These are phyloP conservation scores for Sparassis latifolia DNA, from an alignment of 1,284 basidiomycete genomes.

Conservation along the genomic window DNA sequence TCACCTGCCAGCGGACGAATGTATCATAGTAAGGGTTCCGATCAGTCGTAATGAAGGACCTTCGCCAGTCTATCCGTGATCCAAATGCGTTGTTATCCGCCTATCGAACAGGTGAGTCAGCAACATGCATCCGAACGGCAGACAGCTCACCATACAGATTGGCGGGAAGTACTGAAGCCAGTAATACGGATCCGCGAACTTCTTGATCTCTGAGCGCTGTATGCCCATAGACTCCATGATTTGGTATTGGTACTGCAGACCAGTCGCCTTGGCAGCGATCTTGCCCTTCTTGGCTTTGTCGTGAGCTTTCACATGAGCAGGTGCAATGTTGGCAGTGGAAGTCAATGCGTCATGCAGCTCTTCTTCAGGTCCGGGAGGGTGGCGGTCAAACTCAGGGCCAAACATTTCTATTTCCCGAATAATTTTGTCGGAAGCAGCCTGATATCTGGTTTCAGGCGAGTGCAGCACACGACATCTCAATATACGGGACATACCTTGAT, in stretches of 20 bases:
- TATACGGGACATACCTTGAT: slow-evolving; percentile 75
- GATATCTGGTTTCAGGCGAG: neutral
- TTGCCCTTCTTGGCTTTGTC: slow-evolving; percentile 97
- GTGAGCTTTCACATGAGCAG: slow-evolving; percentile 36
- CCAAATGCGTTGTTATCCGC: slow-evolving; percentile 84
- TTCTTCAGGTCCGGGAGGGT: slow-evolving; percentile 41
- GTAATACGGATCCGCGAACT: slow-evolving; percentile 89
- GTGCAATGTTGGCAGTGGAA: slow-evolving; percentile 15
- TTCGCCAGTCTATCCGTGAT: slow-evolving; percentile 95
- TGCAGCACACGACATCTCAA: neutral
- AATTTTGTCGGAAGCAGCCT: slow-evolving; percentile 96
- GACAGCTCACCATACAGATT: slow-evolving; percentile 70
- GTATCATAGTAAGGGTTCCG: slow-evolving; percentile 97
- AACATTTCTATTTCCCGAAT: slow-evolving; percentile 97
- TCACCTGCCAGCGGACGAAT: slow-evolving; percentile 98
- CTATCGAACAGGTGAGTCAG: slow-evolving; percentile 28
- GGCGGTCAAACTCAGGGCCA: slow-evolving; percentile 84
- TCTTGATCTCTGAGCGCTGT: slow-evolving; percentile 85
- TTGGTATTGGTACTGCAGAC: slow-evolving; percentile 97
- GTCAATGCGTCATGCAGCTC: slow-evolving; percentile 29
- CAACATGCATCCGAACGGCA: slow-evolving; percentile 4
- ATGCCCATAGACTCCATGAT: slow-evolving; percentile 95
- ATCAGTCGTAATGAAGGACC: slow-evolving; percentile 92
- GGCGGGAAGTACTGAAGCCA: slow-evolving; percentile 98
- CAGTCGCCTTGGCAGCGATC: slow-evolving; percentile 88